These are phyloP conservation scores for sorghum (Sorghum bicolor) DNA, from an alignment of 176 grass and related monocot genomes.

Conservation along the genomic window Sorghum_bicolor_NCBIv3 NC_012877.2:1436501-1437000, in stretches of 20 bases:
- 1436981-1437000: background rate
- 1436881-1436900: background rate
- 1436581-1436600: too few species aligned
- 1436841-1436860: slow-evolving; percentile 1
- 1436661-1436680: background rate
- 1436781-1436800: background rate
- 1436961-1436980: background rate
- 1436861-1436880: background rate
- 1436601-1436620: background rate
- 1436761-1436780: background rate
- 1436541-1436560: too few species aligned
- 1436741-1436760: background rate
- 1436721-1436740: background rate
- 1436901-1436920: background rate
- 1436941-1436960: background rate
- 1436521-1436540: too few species aligned
- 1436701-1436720: background rate
- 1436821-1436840: background rate
- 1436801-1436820: background rate
- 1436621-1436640: background rate
- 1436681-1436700: background rate
- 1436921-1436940: background rate
- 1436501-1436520: too few species aligned
- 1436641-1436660: background rate
- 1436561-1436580: too few species aligned